Base-by-base conservation (phyloP, 2,329 filamentous ascomycete species). In the Pezicula rhizophila region DNA sequence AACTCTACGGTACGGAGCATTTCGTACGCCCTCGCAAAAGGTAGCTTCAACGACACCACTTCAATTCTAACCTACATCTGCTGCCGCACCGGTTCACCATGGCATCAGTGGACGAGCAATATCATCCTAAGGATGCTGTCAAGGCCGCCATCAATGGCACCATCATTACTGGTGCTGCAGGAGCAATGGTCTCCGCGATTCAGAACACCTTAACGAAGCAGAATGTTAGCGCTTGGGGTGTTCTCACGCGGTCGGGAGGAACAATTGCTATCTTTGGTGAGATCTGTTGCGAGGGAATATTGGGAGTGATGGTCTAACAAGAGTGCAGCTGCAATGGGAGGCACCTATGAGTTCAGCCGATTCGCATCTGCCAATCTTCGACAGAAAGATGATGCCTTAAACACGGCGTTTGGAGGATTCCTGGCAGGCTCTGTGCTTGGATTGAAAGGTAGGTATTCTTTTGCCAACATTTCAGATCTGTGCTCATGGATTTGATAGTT, bases 161-260 rank as follows among this genome's bases (percentile, higher is more conserved):
- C 37, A 62, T 83, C 55, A 70, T 89, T 60, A 83, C 84, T 52
- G 82, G 82, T 62, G 72, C 73, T 51, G 78, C 79, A 52, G 90
- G 90, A 60, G 71, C 87, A 64, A 77, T 89, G 68, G 67, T 86
- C 52, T 85, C 89, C 45, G 84, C 87, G 48, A 77, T 95, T 57
- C 87, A 91, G 74, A 97, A 95, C 74, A 89, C 90, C 51, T 78
- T 96, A 60, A 78, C 84, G 48, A 90, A 83, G 74, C 78, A 81
- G 66, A 96, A 96, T 68, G 75, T 93, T 57, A 89, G 90, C 60
- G 78, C 84, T 53, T 80, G 85, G 74, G 87, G 87, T 58, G 78
- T 96, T 62, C 84, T 97, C 66, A 87, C 87, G 42, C 81, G 82
- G 62, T 85, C 83, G 49, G 91, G 90, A 57, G 75, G 84, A 63